phyloP scores from a whole-genome alignment of 495 filamentous ascomycete genomes.

The Penicillium verhagenii region DNA sequence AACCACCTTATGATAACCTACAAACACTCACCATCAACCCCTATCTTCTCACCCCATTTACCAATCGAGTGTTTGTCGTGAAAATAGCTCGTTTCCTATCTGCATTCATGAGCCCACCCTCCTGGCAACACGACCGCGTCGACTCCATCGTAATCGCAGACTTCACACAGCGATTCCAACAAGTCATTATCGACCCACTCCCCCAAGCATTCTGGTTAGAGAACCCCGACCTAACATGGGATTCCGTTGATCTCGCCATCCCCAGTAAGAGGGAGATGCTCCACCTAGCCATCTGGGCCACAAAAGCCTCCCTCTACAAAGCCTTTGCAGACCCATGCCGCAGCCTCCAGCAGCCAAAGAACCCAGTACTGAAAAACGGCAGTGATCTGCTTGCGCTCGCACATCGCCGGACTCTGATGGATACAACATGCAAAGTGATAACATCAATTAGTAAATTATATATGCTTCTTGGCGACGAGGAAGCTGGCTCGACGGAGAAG shows the following conservation, averaged over 20 bases:
- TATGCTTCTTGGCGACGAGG: constrained; percentile 5
- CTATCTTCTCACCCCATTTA: constrained; percentile 17
- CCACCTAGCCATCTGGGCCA: constrained; percentile 10
- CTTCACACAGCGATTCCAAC: constrained; percentile 18
- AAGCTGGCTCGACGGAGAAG: constrained; percentile 3
- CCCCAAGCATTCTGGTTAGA: constrained; percentile 13
- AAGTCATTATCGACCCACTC: constrained; percentile 16
- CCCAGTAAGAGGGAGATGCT: constrained; percentile 16
- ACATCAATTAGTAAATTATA: constrained; percentile 12
- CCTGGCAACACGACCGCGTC: constrained; percentile 16
- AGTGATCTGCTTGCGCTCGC: constrained; percentile 13
- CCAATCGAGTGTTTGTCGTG: constrained; percentile 17
- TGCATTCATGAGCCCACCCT: constrained; percentile 22
- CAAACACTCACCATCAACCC: constrained; percentile 5
- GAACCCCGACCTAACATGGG: constrained; percentile 15
- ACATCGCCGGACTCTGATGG: constrained; percentile 19
- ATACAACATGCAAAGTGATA: constrained; percentile 11
- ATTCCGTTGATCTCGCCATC: constrained; percentile 6
- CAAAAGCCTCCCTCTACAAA: constrained; percentile 14
- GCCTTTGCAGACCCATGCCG: constrained; percentile 20
- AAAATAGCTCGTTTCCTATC: constrained; percentile 17
- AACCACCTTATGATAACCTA: constrained; percentile 14
- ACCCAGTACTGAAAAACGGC: neutral
- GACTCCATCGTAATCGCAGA: constrained; percentile 10
- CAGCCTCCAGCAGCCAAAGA: constrained; percentile 10